Base-by-base conservation (phyloP, 805 yeast species). In the Wickerhamomyces queroliae region DNA sequence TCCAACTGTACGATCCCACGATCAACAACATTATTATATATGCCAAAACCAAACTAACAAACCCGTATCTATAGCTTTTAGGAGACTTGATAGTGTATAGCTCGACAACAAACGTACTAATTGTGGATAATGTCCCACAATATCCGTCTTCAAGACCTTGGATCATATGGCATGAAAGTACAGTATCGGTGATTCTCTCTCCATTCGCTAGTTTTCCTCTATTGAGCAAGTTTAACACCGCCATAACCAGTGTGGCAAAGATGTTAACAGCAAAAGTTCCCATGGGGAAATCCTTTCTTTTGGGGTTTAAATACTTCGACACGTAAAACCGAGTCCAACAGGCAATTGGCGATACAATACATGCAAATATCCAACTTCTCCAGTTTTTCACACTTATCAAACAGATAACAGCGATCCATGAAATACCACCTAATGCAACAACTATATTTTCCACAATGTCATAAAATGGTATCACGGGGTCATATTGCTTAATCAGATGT, bases 71-170 rank as follows among this genome's bases (percentile, higher is more conserved):
- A 39, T 78, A 72, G 5, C 76, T 61, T 42, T 62, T 44, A 13
- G 53, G 28, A 5, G 66, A 48, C 11, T 55, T 59, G 35, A 72
- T 45, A 4, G 60, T 57, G 40, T 58, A 67, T 28, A 86, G 58
- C 56, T 89, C 97, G 31, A 73, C 78, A 8, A 84, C 70, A 48
- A 88, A 83, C 1, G 96, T 83, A 40, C 91, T 80, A 29, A 86
- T 74, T 0, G 96, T 85, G 29, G 87, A 77, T 37, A 83, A 58
- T 3, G 76, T 70, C 1, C 90, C 95, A 53, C 87, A 79, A 42
- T 74, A 78, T 0, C 95, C 95, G 48, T 76, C 74, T 16, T 62
- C 66, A 2, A 83, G 53, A 0, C 83, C 89, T 7, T 49, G 44
- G 1, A 81, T 50, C 4, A 78, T 73, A 29, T 74, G 78, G 44